Percentiles rank a stretch among this genome's conserved stretches.
Evolutionary conservation across 2,329 filamentous ascomycete genomes (phyloP).

Genomic region (Trichophyton benhamiae): DNA sequence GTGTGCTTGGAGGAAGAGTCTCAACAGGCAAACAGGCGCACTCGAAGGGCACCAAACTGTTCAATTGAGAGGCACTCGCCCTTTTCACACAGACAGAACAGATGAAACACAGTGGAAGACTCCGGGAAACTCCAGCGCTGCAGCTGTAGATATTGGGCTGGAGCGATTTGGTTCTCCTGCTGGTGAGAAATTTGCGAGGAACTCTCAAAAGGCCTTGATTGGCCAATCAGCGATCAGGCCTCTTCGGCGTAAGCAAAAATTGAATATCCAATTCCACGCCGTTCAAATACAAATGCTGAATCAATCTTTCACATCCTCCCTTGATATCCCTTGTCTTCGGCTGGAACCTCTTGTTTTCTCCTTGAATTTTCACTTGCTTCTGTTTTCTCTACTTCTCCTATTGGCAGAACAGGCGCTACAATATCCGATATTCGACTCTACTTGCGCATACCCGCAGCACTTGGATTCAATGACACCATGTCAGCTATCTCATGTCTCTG

Average conservation of each 20-base stretch:
- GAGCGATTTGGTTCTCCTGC: not conserved
- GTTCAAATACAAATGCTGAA: not conserved
- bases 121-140: not conserved
- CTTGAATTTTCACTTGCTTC: not conserved
- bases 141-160: not conserved
- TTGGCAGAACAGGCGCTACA: not conserved
- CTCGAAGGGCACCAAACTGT: not conserved
- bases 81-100: not conserved
- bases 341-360: too few relatives aligned
- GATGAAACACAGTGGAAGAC: not conserved
- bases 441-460: not conserved
- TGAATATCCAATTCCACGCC: not conserved
- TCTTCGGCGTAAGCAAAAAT: not conserved
- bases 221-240: conserved; percentile 2
- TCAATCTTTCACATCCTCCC: too few relatives aligned
- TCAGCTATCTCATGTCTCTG: conserved; percentile 52
- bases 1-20: not conserved
- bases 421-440: not conserved
- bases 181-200: not conserved
- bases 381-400: not conserved
- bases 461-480: conserved; percentile 41
- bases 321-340: too few relatives aligned
- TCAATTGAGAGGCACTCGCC: not conserved
- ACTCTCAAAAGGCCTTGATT: not conserved
- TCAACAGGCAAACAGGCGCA: not conserved